Evolutionary conservation across 2,329 filamentous ascomycete species (phyloP).

Genomic region (Neonectria sp.): DNA sequence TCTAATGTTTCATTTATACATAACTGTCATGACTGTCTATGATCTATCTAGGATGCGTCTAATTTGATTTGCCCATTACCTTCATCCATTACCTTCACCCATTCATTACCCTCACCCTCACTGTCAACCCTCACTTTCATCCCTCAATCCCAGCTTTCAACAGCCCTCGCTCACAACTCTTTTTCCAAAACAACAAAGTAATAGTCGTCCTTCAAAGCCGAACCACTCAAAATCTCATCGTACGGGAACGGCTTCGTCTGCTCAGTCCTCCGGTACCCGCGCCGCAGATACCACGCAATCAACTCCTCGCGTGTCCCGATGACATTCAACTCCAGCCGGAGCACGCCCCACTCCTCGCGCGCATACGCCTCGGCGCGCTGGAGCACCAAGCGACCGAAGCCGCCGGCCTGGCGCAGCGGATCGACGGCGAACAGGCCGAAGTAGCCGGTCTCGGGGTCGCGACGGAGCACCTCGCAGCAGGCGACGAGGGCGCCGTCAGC

Average conservation of each 20-base stretch:
- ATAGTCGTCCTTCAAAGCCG: conserved; percentile 59
- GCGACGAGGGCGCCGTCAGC: conserved; percentile 49
- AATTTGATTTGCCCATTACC: not conserved
- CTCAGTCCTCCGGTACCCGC: conserved; percentile 59
- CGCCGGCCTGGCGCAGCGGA: conserved; percentile 58
- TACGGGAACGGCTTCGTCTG: conserved; percentile 61
- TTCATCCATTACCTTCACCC: no score
- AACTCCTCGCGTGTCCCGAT: conserved; percentile 61
- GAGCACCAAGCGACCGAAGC: conserved; percentile 60
- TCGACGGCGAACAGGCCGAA: conserved; percentile 66
- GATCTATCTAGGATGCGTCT: not conserved
- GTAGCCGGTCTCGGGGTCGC: conserved; percentile 52
- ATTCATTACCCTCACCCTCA: no score
- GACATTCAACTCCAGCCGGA: conserved; percentile 60
- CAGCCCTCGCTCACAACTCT: conserved; percentile 43
- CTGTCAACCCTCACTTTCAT: no score
- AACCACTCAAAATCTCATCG: conserved; percentile 52
- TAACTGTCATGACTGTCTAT: not conserved
- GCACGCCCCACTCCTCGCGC: conserved; percentile 49
- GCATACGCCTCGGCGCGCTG: conserved; percentile 58
- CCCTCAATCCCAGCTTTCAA: no score
- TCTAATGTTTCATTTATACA: not conserved
- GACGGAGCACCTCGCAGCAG: conserved; percentile 61
- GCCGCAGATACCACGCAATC: conserved; percentile 61
- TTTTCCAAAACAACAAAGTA: conserved; percentile 60